Conservation (phyloP, 108 stramenopile species). For the Epipyxis sp. region DNA sequence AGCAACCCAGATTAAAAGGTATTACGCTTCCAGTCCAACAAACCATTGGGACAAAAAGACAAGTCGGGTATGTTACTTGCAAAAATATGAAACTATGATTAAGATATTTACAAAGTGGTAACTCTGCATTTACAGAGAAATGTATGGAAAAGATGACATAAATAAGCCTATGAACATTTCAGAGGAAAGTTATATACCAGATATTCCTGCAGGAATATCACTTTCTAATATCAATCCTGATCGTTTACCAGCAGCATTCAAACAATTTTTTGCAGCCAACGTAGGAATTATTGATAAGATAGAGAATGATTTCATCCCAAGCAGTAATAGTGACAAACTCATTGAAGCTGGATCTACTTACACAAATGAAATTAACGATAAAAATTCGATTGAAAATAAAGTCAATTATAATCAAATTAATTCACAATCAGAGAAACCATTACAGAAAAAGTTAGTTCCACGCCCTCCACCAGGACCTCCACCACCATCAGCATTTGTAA, state of each 20-base stretch:
- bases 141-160: background rate
- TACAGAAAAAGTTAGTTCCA: background rate
- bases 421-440: background rate
- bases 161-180: too few relatives aligned
- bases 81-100: background rate
- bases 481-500: background rate
- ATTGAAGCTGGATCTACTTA: background rate
- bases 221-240: background rate
- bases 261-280: background rate
- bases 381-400: background rate
- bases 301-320: too few relatives aligned
- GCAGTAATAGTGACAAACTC: background rate
- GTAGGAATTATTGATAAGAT: background rate
- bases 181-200: background rate
- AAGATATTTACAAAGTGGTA: background rate
- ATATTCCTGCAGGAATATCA: background rate
- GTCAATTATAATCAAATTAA: background rate
- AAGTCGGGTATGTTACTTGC: background rate
- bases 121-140: background rate
- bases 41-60: background rate
- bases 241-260: background rate
- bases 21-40: background rate
- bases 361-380: background rate
- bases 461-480: slow-evolving; percentile 4
- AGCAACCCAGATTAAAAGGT: background rate